phyloP scores from a whole-genome alignment of 768 basidiomycete species.

The Rhodosporidiobolus odoratus region DNA sequence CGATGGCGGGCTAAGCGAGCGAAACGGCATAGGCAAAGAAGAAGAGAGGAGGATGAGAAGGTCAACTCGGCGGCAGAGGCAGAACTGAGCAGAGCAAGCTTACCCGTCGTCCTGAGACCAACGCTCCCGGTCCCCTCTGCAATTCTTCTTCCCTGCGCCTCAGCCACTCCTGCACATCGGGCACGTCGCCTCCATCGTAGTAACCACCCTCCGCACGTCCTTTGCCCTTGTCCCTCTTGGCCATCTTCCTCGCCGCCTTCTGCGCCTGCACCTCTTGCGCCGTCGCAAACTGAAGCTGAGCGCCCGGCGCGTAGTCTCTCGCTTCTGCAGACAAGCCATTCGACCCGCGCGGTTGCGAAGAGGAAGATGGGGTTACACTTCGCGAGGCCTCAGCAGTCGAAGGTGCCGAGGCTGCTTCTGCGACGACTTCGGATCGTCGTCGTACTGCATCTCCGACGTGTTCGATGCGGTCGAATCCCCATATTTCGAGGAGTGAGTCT shows the following conservation, averaged over 20 bases:
- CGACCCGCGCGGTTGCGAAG: not conserved
- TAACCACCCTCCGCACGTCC: conserved; percentile 9
- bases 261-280: conserved; percentile 31
- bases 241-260: conserved; percentile 30
- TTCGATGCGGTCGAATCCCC: conserved; percentile 81
- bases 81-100: too few relatives aligned
- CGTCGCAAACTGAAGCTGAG: conserved; percentile 32
- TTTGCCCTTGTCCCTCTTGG: conserved; percentile 25
- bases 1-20: conserved; percentile 37
- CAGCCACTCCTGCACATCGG: conserved; percentile 29
- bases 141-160: conserved; percentile 25
- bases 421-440: conserved; percentile 53
- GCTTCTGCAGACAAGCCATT: conserved; percentile 1
- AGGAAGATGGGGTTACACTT: not conserved
- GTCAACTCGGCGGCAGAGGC: not conserved
- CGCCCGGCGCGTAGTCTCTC: conserved; percentile 32
- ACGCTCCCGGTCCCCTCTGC: conserved; percentile 23
- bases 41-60: not conserved
- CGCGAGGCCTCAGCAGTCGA: not conserved
- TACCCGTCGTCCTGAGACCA: conserved; percentile 23
- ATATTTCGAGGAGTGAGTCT: conserved; percentile 66
- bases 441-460: conserved; percentile 65
- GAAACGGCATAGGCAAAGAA: not conserved
- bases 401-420: conserved; percentile 39
- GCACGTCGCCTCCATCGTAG: not conserved